phyloP scores from a whole-genome alignment of 768 basidiomycete genomes.

The Artomyces pyxidatus region DNA sequence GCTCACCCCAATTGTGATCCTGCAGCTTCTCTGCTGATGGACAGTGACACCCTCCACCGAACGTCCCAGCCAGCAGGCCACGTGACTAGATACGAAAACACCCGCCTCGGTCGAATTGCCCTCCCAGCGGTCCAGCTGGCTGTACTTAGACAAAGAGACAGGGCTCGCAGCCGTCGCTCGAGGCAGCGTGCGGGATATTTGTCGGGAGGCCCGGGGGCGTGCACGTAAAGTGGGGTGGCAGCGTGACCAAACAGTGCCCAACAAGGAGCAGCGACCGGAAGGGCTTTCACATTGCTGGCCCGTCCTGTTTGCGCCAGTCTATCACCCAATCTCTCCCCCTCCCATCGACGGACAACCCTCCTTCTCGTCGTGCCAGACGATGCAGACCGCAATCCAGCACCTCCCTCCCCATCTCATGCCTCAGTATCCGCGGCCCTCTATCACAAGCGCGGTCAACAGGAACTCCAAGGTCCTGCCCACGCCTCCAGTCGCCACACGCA shows the following conservation, averaged over 20 bases:
- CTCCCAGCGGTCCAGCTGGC: too few species aligned
- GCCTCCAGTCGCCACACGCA: conserved; percentile 65
- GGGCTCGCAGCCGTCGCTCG: too few species aligned
- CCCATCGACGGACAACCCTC: conserved; percentile 41
- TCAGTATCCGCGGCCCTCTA: conserved; percentile 55
- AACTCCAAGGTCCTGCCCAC: conserved; percentile 51
- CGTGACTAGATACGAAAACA: too few species aligned
- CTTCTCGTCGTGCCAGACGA: conserved; percentile 40
- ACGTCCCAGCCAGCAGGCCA: too few species aligned
- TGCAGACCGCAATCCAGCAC: conserved; percentile 70
- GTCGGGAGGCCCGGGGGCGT: not conserved
- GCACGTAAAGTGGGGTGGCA: conserved; percentile 18
- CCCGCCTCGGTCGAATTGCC: too few species aligned
- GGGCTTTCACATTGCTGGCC: conserved; percentile 16
- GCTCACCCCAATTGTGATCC: too few species aligned
- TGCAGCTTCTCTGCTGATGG: too few species aligned
- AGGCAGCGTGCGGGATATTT: not conserved
- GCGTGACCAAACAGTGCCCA: conserved; percentile 17
- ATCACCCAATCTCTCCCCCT: conserved; percentile 14
- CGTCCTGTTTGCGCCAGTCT: conserved; percentile 7
- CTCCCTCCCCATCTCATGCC: conserved; percentile 52
- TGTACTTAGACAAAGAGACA: too few species aligned
- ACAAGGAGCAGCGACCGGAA: conserved; percentile 15
- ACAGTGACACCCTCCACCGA: too few species aligned
- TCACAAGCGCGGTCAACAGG: conserved; percentile 34